These are phyloP conservation scores for Fraxinus dipetala DNA, from an alignment of 305 asterid genomes.

Conservation along the genomic window DNA sequence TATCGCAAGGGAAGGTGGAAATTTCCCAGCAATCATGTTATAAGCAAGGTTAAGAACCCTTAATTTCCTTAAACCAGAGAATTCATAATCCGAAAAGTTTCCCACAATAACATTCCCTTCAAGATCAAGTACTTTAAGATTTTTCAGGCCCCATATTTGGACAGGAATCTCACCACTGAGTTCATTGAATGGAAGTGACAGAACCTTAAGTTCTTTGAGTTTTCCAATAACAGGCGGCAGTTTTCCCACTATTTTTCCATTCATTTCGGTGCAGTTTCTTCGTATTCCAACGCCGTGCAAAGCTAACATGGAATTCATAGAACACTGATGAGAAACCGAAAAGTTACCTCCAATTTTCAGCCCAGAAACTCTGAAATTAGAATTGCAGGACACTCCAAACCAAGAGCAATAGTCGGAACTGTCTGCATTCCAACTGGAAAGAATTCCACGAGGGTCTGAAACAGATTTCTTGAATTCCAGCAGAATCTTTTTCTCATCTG, in stretches of 20 bases:
- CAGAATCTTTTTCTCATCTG: conserved; percentile 39
- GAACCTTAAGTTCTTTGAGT: conserved; percentile 39
- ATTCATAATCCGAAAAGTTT: conserved; percentile 33
- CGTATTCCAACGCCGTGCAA: conserved; percentile 35
- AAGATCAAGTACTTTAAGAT: conserved; percentile 52
- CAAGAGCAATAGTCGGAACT: conserved; percentile 41
- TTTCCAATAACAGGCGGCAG: conserved; percentile 34
- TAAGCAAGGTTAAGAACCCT: conserved; percentile 44
- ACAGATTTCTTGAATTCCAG: conserved; percentile 42
- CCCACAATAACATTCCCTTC: conserved; percentile 49
- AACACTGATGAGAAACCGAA: conserved; percentile 34
- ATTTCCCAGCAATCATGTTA: conserved; percentile 37
- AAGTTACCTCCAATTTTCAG: conserved; percentile 41
- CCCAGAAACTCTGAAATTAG: conserved; percentile 31
- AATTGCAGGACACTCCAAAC: conserved; percentile 52
- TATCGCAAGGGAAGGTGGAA: conserved; percentile 41
- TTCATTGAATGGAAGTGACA: conserved; percentile 51
- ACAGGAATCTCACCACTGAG: conserved; percentile 47
- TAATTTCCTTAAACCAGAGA: conserved; percentile 31
- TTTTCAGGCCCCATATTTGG: conserved; percentile 41
- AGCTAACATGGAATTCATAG: conserved; percentile 20
- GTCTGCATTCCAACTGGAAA: conserved; percentile 40
- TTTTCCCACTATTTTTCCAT: conserved; percentile 35
- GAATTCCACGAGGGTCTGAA: conserved; percentile 41
- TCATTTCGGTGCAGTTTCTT: conserved; percentile 32